Evolutionary conservation across 1,139 yeast species (phyloP), one percentile per base, ranked within the genome.

Genomic region (Debaryomyces udenii): DNA sequence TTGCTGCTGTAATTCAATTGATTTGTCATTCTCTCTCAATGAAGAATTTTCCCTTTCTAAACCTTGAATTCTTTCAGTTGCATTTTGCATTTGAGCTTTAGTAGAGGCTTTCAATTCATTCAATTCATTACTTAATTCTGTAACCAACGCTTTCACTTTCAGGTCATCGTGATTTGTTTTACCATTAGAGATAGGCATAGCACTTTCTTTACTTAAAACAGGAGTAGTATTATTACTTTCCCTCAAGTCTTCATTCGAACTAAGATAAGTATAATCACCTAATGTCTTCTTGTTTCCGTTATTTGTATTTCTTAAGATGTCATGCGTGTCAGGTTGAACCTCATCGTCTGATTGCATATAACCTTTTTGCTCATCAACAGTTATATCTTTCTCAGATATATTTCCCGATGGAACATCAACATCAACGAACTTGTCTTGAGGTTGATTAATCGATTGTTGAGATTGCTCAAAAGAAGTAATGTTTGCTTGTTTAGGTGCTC

Each of bases 71-170:
- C 70, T 74, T 31, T 70, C 73, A 35, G 79, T 74, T 1, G 86
- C 86, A 42, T 64, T 63, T 50, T 68, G 74, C 59, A 81, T 80
- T 49, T 79, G 81, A 4, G 61, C 59, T 42, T 68, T 72, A 6
- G 86, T 73, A 5, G 77, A 64, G 7, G 62, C 43, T 48, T 69
- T 78, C 50, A 81, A 62, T 18, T 64, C 62, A 27, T 63, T 65
- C 40, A 81, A 60, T 47, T 81, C 83, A 18, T 56, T 54, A 15
- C 80, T 76, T 38, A 80, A 61, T 35, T 70, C 71, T n/a, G 56
- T 53, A 18, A 76, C 66, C 20, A 70, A 50, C 35, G 57, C 56
- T 47, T 68, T 71, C 13, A 67, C 66, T 38, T 59, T 57, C 15
- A 53, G 54, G 27, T 62, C 63, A 31, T 59, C 65, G 11, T 27